Conservation (phyloP, 495 filamentous ascomycete species). For the Penicillium verhagenii region DNA sequence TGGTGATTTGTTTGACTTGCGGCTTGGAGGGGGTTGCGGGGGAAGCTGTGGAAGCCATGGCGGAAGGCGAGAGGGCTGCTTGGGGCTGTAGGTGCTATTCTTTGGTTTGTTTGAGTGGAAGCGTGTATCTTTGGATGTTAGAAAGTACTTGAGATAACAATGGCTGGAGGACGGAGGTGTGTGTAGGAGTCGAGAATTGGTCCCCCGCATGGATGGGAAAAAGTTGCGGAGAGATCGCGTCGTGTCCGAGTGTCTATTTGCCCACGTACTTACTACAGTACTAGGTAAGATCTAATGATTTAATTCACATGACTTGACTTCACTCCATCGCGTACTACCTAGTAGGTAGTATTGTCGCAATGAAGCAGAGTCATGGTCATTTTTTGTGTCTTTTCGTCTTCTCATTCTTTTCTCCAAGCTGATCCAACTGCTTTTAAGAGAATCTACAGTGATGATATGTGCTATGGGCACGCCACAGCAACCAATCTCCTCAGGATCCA, state of each 20-base stretch:
- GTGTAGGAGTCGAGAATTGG: slow-evolving; percentile 4
- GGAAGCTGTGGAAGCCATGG: slow-evolving; percentile 8
- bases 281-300: neutral
- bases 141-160: neutral
- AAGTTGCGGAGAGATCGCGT: slow-evolving; percentile 20
- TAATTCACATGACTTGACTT: neutral
- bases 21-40: slow-evolving; percentile 12
- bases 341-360: neutral
- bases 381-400: neutral
- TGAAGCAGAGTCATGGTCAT: too few relatives aligned
- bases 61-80: neutral
- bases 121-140: neutral
- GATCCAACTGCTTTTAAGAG: neutral
- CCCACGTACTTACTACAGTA: too few relatives aligned
- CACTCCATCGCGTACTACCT: neutral
- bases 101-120: neutral
- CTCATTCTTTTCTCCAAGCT: neutral
- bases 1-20: slow-evolving; percentile 29
- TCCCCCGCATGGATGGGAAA: slow-evolving; percentile 25
- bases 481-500: neutral
- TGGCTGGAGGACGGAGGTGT: neutral
- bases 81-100: slow-evolving; percentile 5
- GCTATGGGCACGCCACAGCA: neutral
- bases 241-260: neutral
- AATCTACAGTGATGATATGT: neutral